phyloP scores from a whole-genome alignment of 352 stramenopile species.

The Phytophthora lateralis region DNA sequence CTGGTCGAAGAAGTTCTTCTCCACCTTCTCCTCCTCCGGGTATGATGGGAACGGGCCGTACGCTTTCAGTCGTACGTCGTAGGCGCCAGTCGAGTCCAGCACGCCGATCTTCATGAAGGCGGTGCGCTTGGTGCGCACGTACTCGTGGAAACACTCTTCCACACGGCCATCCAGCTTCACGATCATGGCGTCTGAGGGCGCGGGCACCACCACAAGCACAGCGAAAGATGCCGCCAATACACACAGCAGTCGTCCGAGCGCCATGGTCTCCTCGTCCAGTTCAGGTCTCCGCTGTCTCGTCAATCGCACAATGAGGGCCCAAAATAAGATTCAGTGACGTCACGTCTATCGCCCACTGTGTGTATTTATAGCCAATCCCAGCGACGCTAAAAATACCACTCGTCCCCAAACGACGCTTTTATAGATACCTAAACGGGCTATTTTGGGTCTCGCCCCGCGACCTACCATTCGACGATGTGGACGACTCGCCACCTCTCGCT shows the following conservation, averaged over 20 bases:
- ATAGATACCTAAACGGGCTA: neutral
- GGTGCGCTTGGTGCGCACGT: slow-evolving; percentile 85
- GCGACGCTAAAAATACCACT: slow-evolving; percentile 14
- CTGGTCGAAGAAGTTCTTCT: slow-evolving; percentile 82
- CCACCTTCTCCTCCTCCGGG: slow-evolving; percentile 48
- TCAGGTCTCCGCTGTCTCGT: slow-evolving; percentile 16
- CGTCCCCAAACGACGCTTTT: neutral
- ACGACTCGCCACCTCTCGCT: slow-evolving; percentile 22
- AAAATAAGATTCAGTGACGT: slow-evolving; percentile 13
- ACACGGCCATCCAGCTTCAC: slow-evolving; percentile 52
- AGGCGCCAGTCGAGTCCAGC: slow-evolving; percentile 66
- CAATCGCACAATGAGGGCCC: slow-evolving; percentile 27
- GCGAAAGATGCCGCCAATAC: slow-evolving; percentile 25
- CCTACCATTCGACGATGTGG: slow-evolving; percentile 36
- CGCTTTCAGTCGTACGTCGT: slow-evolving; percentile 80
- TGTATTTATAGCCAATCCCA: slow-evolving; percentile 25
- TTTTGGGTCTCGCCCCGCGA: neutral
- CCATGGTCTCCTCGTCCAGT: slow-evolving; percentile 21
- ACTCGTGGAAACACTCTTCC: slow-evolving; percentile 86
- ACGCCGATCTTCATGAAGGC: slow-evolving; percentile 85
- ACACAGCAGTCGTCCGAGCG: slow-evolving; percentile 28
- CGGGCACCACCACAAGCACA: slow-evolving; percentile 31
- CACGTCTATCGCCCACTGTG: neutral
- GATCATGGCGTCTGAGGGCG: slow-evolving; percentile 54
- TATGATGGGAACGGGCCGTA: slow-evolving; percentile 68